Evolutionary conservation across 768 basidiomycete species (phyloP).

Genomic region (Punctularia strigosozonata): DNA sequence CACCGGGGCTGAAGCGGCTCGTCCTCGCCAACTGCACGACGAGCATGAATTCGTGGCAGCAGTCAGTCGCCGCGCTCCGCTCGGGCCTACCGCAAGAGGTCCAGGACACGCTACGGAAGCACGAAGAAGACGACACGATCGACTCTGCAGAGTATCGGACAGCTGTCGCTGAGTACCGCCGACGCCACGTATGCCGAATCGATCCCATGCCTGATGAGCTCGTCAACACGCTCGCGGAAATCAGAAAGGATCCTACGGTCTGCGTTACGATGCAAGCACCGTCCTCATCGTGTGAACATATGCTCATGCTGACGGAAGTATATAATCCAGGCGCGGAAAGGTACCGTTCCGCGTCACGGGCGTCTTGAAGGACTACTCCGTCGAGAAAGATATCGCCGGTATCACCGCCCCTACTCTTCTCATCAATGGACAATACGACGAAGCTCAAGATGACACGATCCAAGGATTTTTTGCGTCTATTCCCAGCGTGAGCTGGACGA

Average conservation of each 20-base stretch:
- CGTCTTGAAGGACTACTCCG: neutral
- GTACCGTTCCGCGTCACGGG: neutral
- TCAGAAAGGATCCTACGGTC: conserved; percentile 21
- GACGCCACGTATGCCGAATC: conserved; percentile 29
- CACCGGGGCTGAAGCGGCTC: conserved; percentile 36
- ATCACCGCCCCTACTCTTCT: conserved; percentile 17
- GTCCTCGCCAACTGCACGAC: conserved; percentile 35
- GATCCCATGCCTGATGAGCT: no score
- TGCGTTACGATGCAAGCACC: conserved; percentile 27
- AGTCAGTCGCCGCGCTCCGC: no score
- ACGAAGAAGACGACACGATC: conserved; percentile 33
- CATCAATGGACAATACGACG: conserved; percentile 30
- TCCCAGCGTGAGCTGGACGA: conserved; percentile 30
- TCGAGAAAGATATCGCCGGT: neutral
- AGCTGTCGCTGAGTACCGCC: conserved; percentile 29
- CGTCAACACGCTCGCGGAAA: conserved; percentile 32
- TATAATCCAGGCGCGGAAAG: neutral
- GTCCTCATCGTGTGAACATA: conserved; percentile 36
- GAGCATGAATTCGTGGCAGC: conserved; percentile 26
- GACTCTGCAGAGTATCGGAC: conserved; percentile 31
- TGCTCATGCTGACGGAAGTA: conserved; percentile 20
- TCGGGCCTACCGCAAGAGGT: conserved; percentile 30
- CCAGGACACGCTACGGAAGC: conserved; percentile 26
- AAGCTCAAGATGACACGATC: conserved; percentile 26
- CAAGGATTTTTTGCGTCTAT: conserved; percentile 25